These are phyloP conservation scores for Baffinella frigidus DNA, from an alignment of 208 protist genomes.

Conservation along the genomic window DNA sequence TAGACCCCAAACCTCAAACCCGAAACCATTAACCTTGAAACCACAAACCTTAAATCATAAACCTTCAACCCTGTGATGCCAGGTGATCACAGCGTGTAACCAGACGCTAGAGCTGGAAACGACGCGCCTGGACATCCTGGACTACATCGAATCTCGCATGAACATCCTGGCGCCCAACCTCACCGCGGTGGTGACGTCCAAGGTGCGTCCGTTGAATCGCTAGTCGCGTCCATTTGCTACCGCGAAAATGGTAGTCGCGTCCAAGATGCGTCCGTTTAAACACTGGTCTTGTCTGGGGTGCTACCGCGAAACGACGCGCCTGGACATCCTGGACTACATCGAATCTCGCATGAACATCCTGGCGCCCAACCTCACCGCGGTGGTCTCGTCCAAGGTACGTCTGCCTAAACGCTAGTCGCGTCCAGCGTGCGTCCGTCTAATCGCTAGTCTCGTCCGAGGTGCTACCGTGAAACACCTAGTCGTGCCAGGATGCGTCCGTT, in stretches of 20 bases:
- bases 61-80: neutral
- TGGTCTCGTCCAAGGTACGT: conserved; percentile 64
- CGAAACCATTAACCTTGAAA: too few species aligned
- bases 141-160: conserved; percentile 80
- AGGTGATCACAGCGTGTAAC: conserved; percentile 70
- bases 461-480: too few species aligned
- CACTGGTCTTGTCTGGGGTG: too few species aligned
- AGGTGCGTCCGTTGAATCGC: neutral
- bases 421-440: neutral
- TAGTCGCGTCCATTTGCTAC: too few species aligned
- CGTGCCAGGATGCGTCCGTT: too few species aligned
- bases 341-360: conserved; percentile 78
- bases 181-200: conserved; percentile 70
- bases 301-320: too few species aligned
- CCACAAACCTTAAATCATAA: too few species aligned
- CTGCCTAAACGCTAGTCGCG: neutral
- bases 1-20: too few species aligned
- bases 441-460: conserved; percentile 70
- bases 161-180: conserved; percentile 79
- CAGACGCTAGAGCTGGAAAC: conserved; percentile 72
- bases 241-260: too few species aligned
- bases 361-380: conserved; percentile 76
- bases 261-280: too few species aligned
- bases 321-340: conserved; percentile 72
- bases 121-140: conserved; percentile 43